Conservation (phyloP, 2,329 filamentous ascomycete species). For the Apiospora kogelbergensis region DNA sequence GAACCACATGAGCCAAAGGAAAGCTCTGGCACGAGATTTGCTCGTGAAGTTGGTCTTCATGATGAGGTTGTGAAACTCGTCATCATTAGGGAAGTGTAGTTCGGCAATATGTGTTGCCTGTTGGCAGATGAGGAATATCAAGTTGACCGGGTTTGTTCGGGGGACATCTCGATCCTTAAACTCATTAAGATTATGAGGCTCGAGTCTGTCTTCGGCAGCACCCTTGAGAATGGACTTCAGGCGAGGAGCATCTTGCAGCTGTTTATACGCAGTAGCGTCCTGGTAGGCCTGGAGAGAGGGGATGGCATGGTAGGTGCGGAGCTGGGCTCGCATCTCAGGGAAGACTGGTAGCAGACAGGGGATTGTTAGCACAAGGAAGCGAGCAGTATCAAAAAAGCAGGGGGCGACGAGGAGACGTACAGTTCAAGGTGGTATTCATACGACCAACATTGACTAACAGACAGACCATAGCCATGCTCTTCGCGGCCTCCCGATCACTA, state of each 20-base stretch:
- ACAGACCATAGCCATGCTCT: constrained; percentile 99
- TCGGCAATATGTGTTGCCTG: constrained; percentile 91
- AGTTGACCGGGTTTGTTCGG: constrained; percentile 94
- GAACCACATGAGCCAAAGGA: constrained; percentile 99
- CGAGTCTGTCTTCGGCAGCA: constrained; percentile 81
- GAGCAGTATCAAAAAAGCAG: constrained; percentile 13
- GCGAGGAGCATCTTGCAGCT: constrained; percentile 92
- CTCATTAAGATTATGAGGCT: constrained; percentile 81
- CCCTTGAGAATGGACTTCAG: constrained; percentile 97
- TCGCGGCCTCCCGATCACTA: constrained; percentile 85
- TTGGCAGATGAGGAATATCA: constrained; percentile 92
- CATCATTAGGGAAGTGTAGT: constrained; percentile 78
- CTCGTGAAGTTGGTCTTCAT: constrained; percentile 87
- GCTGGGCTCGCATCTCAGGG: constrained; percentile 96
- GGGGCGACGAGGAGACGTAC: constrained; percentile 47
- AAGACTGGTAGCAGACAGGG: constrained; percentile 62
- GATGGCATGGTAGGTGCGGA: constrained; percentile 97
- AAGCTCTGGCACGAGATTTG: constrained; percentile 78
- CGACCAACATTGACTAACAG: constrained; percentile 93
- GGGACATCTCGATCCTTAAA: constrained; percentile 66
- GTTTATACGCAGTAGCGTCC: constrained; percentile 95
- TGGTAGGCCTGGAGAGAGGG: constrained; percentile 93
- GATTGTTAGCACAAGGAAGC: constrained; percentile 9
- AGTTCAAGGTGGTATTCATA: constrained; percentile 99
- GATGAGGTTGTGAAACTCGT: constrained; percentile 94